Evolutionary conservation across 306 rosid species (phyloP).

Genomic region (Cajanus cajan): DNA sequence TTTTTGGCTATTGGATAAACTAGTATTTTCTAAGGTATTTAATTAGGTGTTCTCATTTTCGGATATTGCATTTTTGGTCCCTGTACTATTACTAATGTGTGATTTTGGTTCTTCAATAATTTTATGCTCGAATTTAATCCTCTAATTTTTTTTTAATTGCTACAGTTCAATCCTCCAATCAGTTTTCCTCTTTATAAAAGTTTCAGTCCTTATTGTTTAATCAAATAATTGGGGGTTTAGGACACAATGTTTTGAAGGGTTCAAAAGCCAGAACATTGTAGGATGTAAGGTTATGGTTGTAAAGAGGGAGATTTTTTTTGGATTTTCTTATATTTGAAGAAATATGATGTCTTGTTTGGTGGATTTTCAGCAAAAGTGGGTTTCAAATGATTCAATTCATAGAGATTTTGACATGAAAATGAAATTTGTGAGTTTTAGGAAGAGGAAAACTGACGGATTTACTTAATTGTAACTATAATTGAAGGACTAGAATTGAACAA

Average conservation of each 20-base stretch:
- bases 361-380: not conserved
- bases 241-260: not conserved
- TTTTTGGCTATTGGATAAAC: not conserved
- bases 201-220: not conserved
- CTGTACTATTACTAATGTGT: not conserved
- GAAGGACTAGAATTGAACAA: not conserved
- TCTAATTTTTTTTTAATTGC: not conserved
- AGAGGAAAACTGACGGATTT: not conserved
- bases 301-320: not conserved
- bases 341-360: not conserved
- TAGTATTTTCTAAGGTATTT: conserved; percentile 5
- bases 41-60: conserved; percentile 22
- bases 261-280: not conserved
- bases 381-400: not conserved
- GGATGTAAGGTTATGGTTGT: not conserved
- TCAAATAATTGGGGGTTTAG: not conserved
- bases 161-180: not conserved
- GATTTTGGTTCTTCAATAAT: not conserved
- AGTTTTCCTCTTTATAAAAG: not conserved
- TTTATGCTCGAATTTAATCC: not conserved
- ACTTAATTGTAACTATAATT: not conserved
- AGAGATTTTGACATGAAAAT: not conserved
- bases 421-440: not conserved
- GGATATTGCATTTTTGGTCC: not conserved
- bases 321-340: not conserved